Conservation (phyloP, 768 basidiomycete genomes). For the Tulasnella sp. region DNA sequence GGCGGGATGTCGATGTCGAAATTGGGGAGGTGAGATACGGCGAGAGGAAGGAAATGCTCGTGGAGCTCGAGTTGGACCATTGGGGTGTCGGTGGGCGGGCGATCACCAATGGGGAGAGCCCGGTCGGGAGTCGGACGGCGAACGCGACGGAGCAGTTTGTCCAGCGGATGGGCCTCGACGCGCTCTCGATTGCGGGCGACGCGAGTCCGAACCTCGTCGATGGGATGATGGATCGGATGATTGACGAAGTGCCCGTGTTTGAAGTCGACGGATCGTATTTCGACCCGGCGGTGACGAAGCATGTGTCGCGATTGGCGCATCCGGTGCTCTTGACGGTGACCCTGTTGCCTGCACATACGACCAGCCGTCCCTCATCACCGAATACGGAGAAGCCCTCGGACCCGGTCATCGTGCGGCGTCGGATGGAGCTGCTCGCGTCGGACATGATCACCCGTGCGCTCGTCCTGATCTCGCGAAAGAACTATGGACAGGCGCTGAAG, state of each 20-base stretch:
- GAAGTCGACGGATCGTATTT: conserved; percentile 94
- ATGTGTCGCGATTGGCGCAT: conserved; percentile 77
- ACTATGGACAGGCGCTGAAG: conserved; percentile 80
- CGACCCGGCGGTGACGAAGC: conserved; percentile 74
- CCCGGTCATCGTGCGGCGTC: conserved; percentile 77
- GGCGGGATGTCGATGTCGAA: conserved; percentile 90
- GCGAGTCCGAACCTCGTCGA: conserved; percentile 55
- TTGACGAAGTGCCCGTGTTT: conserved; percentile 92
- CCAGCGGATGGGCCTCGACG: conserved; percentile 68
- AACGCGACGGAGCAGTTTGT: conserved; percentile 88
- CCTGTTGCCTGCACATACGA: conserved; percentile 45
- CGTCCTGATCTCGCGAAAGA: conserved; percentile 82
- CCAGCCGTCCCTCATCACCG: conserved; percentile 27
- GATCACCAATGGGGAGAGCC: conserved; percentile 3
- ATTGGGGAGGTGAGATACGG: conserved; percentile 89
- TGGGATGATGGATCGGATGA: conserved; percentile 93
- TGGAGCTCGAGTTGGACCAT: conserved; percentile 85
- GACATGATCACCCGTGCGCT: conserved; percentile 96
- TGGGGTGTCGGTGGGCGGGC: conserved; percentile 24
- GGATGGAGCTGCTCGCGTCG: conserved; percentile 92
- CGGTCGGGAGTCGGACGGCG: conserved; percentile 27
- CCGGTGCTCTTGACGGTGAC: conserved; percentile 93
- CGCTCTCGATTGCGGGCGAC: conserved; percentile 51
- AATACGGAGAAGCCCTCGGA: conserved; percentile 46
- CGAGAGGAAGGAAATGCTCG: conserved; percentile 94